phyloP scores from a whole-genome alignment of 495 filamentous ascomycete genomes.

The Aspergillus steynii region DNA sequence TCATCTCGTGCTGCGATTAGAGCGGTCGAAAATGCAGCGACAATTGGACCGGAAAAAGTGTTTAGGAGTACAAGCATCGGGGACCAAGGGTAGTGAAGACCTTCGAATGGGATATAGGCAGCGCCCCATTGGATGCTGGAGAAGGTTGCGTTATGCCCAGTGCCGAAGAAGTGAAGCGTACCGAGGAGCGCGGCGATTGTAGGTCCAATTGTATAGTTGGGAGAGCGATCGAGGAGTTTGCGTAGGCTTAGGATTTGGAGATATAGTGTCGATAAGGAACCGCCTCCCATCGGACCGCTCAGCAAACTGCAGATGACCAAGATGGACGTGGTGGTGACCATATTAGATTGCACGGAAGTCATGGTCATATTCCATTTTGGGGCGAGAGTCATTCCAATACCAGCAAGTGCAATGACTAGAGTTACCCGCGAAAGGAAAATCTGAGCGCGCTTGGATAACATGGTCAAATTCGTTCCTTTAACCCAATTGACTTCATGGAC shows the following conservation, averaged over 20 bases:
- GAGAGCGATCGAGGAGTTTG: slow-evolving; percentile 81
- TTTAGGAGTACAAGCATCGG: slow-evolving; percentile 79
- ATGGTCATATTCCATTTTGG: no score
- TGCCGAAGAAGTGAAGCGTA: slow-evolving; percentile 91
- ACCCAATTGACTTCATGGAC: slow-evolving; percentile 2
- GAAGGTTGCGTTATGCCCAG: slow-evolving; percentile 88
- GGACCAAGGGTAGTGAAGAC: slow-evolving; percentile 81
- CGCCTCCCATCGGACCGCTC: slow-evolving; percentile 2
- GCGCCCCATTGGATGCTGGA: slow-evolving; percentile 89
- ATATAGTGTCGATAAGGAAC: slow-evolving; percentile 61
- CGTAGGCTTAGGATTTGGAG: slow-evolving; percentile 81
- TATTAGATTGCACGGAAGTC: not conserved
- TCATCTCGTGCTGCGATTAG: slow-evolving; percentile 44
- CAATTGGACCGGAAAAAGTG: slow-evolving; percentile 83
- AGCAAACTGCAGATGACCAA: slow-evolving; percentile 5
- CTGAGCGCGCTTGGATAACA: no score
- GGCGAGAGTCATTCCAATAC: no score
- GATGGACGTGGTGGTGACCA: slow-evolving; percentile 7
- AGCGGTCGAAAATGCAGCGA: slow-evolving; percentile 75
- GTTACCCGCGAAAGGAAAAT: no score
- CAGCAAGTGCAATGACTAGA: no score
- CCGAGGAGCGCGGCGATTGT: slow-evolving; percentile 79
- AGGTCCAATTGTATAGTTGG: slow-evolving; percentile 76
- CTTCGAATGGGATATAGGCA: slow-evolving; percentile 81
- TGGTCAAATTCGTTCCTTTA: not conserved